A percentile compares a stretch with the other conserved stretches of the same genome.
Conservation (phyloP, 257 asterid genomes). For the Jacaranda copaia region DNA sequence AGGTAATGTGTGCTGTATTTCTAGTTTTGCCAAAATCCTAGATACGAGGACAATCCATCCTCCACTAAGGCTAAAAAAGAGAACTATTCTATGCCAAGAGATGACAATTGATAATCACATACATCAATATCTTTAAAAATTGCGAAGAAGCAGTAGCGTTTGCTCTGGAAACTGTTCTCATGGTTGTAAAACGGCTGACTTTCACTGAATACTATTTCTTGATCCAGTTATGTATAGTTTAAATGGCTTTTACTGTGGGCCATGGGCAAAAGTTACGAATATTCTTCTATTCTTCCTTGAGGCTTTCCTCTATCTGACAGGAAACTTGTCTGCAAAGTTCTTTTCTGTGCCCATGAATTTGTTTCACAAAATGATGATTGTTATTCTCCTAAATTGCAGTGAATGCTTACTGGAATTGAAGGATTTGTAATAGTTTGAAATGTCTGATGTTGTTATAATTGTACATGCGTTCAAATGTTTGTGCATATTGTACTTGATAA, state of each 20-base stretch:
- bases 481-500: not conserved
- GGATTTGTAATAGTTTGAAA: slow-evolving; percentile 10
- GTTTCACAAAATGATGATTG: not conserved
- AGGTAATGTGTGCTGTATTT: slow-evolving; percentile 15
- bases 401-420: slow-evolving; percentile 6
- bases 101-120: slow-evolving; percentile 21
- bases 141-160: not conserved
- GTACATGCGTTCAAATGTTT: slow-evolving; percentile 11
- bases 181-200: not conserved
- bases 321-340: slow-evolving; percentile 9
- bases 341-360: slow-evolving; percentile 7
- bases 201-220: not conserved
- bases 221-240: not conserved
- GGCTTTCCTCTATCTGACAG: not conserved
- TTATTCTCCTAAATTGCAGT: slow-evolving; percentile 4
- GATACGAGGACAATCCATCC: slow-evolving; percentile 1
- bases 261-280: not conserved
- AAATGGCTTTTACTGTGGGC: not conserved
- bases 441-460: slow-evolving; percentile 21
- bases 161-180: slow-evolving; percentile 2
- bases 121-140: not conserved
- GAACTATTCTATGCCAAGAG: slow-evolving; percentile 11
- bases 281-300: slow-evolving; percentile 1
- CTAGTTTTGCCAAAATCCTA: slow-evolving; percentile 5
- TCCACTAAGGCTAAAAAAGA: not conserved